Percentiles rank a stretch among this genome's conserved stretches.
Conservation (phyloP, 257 asterid genomes). For the Cinchona pubescens region DNA sequence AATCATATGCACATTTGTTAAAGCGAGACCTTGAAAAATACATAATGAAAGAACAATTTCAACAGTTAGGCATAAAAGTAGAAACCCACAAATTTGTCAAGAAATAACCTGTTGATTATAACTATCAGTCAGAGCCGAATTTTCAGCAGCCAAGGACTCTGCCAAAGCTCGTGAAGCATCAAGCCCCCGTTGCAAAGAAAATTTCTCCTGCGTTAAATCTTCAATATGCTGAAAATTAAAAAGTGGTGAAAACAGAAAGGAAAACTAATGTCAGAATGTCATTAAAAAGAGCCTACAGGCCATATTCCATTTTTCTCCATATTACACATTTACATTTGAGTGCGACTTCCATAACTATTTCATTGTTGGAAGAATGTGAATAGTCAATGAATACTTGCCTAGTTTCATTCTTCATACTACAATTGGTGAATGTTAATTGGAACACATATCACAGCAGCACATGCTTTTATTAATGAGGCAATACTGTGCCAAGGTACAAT, state of each 20-base stretch:
- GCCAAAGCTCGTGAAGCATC: constrained; percentile 85
- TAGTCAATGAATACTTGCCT: not conserved
- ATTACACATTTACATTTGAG: no score
- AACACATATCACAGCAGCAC: not conserved
- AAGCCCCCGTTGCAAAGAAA: constrained; percentile 91
- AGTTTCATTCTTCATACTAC: not conserved
- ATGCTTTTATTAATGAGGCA: constrained; percentile 1
- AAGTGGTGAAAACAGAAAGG: not conserved
- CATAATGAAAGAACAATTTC: not conserved
- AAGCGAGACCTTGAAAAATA: no score
- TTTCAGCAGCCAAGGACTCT: constrained; percentile 94
- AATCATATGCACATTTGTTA: not conserved
- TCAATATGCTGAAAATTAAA: constrained; percentile 73
- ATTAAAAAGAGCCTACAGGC: not conserved
- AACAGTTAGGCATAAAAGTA: not conserved
- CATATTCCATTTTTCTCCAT: not conserved
- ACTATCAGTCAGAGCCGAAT: constrained; percentile 85
- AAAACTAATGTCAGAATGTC: constrained; percentile 9
- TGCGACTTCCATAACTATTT: not conserved
- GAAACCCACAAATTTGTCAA: not conserved
- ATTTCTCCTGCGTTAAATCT: constrained; percentile 93
- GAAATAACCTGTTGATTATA: constrained; percentile 76
- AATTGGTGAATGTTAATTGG: not conserved
- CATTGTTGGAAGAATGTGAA: not conserved
- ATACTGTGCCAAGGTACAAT: constrained; percentile 1